Percentiles rank a stretch among this genome's conserved stretches.
Evolutionary conservation across 192 early-diverging fungal species (phyloP).

Genomic region (Coemansia sp.): DNA sequence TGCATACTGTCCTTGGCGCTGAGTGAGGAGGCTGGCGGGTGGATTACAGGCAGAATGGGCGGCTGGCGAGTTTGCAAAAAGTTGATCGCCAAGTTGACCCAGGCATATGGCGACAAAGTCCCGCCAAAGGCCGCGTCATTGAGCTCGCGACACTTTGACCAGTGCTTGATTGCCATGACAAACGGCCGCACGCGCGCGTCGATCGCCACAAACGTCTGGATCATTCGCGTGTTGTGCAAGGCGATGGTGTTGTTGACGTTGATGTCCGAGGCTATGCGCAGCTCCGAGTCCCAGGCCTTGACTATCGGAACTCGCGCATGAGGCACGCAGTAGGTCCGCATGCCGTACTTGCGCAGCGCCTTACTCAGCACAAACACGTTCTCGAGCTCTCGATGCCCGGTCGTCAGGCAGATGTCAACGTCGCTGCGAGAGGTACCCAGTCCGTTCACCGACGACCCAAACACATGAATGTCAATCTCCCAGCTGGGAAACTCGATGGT

Average conservation of each 20-base stretch:
- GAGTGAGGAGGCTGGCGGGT: conserved; percentile 51
- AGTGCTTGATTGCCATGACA: conserved; percentile 92
- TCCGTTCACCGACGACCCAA: conserved; percentile 92
- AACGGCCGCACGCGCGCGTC: conserved; percentile 89
- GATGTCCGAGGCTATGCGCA: conserved; percentile 88
- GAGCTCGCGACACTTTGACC: conserved; percentile 81
- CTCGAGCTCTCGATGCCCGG: conserved; percentile 74
- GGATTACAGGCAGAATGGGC: conserved; percentile 86
- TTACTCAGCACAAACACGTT: conserved; percentile 76
- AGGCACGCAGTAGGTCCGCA: conserved; percentile 78
- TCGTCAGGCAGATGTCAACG: conserved; percentile 93
- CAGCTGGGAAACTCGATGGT: conserved; percentile 79
- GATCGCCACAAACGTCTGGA: conserved; percentile 85
- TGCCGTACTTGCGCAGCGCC: conserved; percentile 76
- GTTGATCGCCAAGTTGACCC: conserved; percentile 91
- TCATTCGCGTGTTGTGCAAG: conserved; percentile 86
- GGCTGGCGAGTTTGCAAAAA: conserved; percentile 90
- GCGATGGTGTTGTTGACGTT: conserved; percentile 94
- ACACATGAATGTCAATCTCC: conserved; percentile 79
- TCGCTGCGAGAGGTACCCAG: conserved; percentile 83
- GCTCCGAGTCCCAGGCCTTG: conserved; percentile 86
- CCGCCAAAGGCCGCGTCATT: conserved; percentile 95
- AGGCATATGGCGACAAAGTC: conserved; percentile 92
- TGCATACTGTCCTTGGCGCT: conserved; percentile 19
- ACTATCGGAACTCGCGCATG: conserved; percentile 93